Base-by-base conservation (phyloP, 257 asterid genomes). In the Mitragyna speciosa region DNA sequence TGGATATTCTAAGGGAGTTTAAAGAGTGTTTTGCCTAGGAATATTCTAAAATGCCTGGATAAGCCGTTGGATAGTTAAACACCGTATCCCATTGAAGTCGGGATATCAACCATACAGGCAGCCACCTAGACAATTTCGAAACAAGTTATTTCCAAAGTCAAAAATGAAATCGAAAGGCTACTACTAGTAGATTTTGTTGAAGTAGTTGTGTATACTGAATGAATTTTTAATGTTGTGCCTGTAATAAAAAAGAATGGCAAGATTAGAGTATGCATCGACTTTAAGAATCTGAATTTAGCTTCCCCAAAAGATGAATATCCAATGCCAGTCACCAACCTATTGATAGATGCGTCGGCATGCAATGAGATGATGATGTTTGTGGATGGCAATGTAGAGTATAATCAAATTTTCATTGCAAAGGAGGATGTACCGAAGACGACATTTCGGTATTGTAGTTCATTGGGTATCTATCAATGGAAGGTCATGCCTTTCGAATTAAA, bases 151-250 rank as follows among this genome's bases (percentile, higher is more conserved):
- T 3, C 7, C 0, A 54, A 54, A 19, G n/a, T 54, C 5, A 54
- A 54, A 2, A n/a, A 54, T n/a, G n/a, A 54, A 19, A 19, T 54
- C 0, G 61, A 54, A 19, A 3, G 61, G n/a, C 4, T 54, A 7
- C 8, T 54, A 1, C 0, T 19, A 1, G n/a, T 19, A 0, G 61
- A 54, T 7, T 54, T 54, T 19, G 17, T 54, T 16, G n/a, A 19
- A 3, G n/a, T 17, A 17, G n/a, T 4, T 0, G 5, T 54, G 2
- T 54, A 16, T 19, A n/a, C n/a, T 16, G 0, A 9, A 2, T 0
- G 17, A 24, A 26, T 72, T 10, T 72, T 15, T n/a, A 7, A 72
- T 28, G 12, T 20, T 1, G 26, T 45, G 0, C 15, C 24, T 10
- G 31, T 45, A 8, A 7, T 22, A 4, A 22, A 45, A 20, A 71